Evolutionary conservation across 805 yeast genomes (phyloP).

Genomic region (Nakazawaea wyomingensis): DNA sequence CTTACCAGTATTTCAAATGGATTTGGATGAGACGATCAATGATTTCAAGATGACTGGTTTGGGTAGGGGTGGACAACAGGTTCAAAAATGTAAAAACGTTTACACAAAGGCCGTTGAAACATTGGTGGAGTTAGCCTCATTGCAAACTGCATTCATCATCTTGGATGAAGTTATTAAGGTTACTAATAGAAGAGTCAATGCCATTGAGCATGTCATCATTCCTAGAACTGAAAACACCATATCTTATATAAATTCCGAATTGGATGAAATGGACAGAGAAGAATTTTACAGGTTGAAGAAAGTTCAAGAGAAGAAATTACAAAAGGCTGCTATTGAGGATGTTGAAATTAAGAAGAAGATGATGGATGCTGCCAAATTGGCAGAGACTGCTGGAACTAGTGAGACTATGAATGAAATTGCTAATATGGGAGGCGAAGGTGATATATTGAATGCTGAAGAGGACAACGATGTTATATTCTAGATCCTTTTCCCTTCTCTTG

Average conservation of each 20-base stretch:
- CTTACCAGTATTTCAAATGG: constrained; percentile 87
- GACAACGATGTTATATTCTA: constrained; percentile 6
- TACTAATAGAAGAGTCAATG: constrained; percentile 96
- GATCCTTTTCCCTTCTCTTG: too few relatives aligned
- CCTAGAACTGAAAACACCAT: constrained; percentile 98
- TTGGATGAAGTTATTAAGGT: constrained; percentile 97
- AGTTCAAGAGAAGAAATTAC: constrained; percentile 91
- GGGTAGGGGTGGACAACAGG: constrained; percentile 98
- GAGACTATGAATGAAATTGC: constrained; percentile 41
- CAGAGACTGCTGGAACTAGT: constrained; percentile 26
- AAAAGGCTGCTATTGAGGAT: constrained; percentile 64
- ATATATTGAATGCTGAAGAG: constrained; percentile 10
- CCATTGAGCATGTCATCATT: constrained; percentile 95
- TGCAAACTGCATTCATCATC: constrained; percentile 95
- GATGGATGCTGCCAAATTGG: constrained; percentile 23
- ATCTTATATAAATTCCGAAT: constrained; percentile 83
- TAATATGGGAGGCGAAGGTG: constrained; percentile 18
- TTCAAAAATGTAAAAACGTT: constrained; percentile 87
- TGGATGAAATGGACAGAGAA: constrained; percentile 97
- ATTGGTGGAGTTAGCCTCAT: constrained; percentile 87
- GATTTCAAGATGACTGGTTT: constrained; percentile 95
- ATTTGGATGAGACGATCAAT: constrained; percentile 76
- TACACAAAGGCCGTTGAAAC: constrained; percentile 97
- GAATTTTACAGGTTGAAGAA: constrained; percentile 95
- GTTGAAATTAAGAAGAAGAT: constrained; percentile 36